Evolutionary conservation across 352 stramenopile genomes (phyloP).

Genomic region (Globisporangium barbulae): DNA sequence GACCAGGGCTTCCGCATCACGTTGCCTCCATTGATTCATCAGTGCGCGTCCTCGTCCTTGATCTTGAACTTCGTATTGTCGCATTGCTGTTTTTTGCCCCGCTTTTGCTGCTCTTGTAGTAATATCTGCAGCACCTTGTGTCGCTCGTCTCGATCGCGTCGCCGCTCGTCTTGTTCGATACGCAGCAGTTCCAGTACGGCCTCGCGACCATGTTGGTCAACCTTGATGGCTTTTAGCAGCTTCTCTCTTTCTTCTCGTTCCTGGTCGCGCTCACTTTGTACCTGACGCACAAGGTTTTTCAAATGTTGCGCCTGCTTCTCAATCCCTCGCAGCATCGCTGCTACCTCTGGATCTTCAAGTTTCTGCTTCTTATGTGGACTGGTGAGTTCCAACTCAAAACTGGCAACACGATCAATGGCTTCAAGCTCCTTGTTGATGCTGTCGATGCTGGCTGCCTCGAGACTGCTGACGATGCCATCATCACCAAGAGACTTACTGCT

Average conservation of each 20-base stretch:
- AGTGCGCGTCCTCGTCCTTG: background rate
- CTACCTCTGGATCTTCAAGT: background rate
- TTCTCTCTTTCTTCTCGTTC: slow-evolving; percentile 10
- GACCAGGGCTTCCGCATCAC: no score
- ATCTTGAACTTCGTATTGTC: no score
- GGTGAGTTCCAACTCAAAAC: background rate
- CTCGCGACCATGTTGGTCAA: slow-evolving; percentile 13
- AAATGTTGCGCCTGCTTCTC: slow-evolving; percentile 8
- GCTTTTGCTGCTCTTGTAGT: slow-evolving; percentile 13
- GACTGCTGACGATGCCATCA: background rate
- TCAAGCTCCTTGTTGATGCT: no score
- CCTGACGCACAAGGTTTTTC: slow-evolving; percentile 8
- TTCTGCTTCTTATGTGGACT: background rate
- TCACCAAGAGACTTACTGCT: background rate
- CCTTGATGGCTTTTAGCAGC: slow-evolving; percentile 6
- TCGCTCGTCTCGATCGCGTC: slow-evolving; percentile 10
- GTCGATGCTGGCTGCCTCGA: no score
- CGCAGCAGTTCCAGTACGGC: slow-evolving; percentile 10
- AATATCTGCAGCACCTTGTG: slow-evolving; percentile 14
- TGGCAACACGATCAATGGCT: no score
- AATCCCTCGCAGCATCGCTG: background rate
- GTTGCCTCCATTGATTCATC: no score
- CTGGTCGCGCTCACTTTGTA: slow-evolving; percentile 4
- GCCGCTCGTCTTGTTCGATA: slow-evolving; percentile 13
- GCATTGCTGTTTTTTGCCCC: background rate